A percentile compares a stretch with the other conserved stretches of the same genome.
Conservation (phyloP, 2,329 filamentous ascomycete species). For the Alternaria sp. region DNA sequence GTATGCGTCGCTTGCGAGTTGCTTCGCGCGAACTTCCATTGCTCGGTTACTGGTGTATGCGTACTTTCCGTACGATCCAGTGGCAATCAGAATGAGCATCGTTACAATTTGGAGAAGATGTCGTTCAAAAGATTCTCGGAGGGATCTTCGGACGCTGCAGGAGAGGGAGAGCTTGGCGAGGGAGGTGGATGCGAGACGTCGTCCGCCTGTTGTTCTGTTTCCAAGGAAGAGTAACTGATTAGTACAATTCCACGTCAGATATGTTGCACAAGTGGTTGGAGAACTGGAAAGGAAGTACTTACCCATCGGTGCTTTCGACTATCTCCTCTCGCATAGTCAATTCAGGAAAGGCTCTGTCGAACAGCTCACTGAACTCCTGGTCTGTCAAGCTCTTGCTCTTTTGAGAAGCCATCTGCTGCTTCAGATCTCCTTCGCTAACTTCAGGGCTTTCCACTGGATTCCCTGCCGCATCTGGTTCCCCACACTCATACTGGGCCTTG, state of each 20-base stretch:
- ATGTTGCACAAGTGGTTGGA: conserved; percentile 29
- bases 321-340: conserved; percentile 69
- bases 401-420: conserved; percentile 75
- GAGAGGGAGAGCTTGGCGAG: conserved; percentile 88
- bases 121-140: conserved; percentile 82
- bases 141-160: conserved; percentile 79
- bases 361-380: conserved; percentile 90
- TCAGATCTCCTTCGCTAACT: conserved; percentile 72
- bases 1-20: conserved; percentile 82
- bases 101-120: conserved; percentile 81
- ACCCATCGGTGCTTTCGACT: conserved; percentile 63
- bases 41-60: conserved; percentile 68
- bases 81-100: conserved; percentile 59
- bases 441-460: conserved; percentile 68
- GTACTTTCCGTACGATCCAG: conserved; percentile 66
- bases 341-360: conserved; percentile 75
- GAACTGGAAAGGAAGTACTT: conserved; percentile 49
- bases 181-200: conserved; percentile 80
- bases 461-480: conserved; percentile 71
- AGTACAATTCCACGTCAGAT: conserved; percentile 62
- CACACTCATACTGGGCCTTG: conserved; percentile 89
- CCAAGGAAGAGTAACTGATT: conserved; percentile 79
- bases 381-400: conserved; percentile 83
- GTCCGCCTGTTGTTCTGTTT: conserved; percentile 74
- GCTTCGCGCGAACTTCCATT: conserved; percentile 76